These are phyloP conservation scores for Tardiomyces depauwii DNA, from an alignment of 1,139 yeast species.

Conservation along the genomic window DNA sequence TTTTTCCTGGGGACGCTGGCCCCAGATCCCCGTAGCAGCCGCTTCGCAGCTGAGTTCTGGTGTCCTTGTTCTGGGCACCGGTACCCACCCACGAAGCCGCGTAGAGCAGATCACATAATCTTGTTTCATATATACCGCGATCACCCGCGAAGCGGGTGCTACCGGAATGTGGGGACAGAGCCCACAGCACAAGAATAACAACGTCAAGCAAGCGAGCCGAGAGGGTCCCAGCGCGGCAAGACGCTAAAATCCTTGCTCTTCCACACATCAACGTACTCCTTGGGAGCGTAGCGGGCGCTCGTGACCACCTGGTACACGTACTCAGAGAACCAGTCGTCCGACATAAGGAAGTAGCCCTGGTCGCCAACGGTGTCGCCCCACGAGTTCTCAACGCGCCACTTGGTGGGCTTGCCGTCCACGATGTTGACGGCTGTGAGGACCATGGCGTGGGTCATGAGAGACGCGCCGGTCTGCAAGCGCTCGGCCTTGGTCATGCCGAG, in stretches of 20 bases:
- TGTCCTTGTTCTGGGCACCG: too few species aligned
- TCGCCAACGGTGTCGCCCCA: slow-evolving; percentile 56
- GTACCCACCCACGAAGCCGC: too few species aligned
- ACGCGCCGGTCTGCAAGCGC: slow-evolving; percentile 44
- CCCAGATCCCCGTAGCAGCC: too few species aligned
- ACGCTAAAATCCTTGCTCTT: slow-evolving; percentile 38
- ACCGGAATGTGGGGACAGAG: too few species aligned
- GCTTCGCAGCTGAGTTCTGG: too few species aligned
- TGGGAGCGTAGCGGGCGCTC: slow-evolving; percentile 35
- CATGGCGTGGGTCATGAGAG: slow-evolving; percentile 63
- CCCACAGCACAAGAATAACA: too few species aligned
- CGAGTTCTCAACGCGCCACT: slow-evolving; percentile 63
- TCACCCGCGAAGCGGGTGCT: too few species aligned
- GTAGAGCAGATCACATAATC: too few species aligned
- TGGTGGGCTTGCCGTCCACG: slow-evolving; percentile 38
- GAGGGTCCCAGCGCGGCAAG: slow-evolving; percentile 58
- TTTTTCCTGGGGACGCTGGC: too few species aligned
- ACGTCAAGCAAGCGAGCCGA: slow-evolving; percentile 46
- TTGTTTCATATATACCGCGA: too few species aligned
- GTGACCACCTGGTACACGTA: slow-evolving; percentile 58
- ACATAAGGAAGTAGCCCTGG: slow-evolving; percentile 53
- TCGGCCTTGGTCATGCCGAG: slow-evolving; percentile 41
- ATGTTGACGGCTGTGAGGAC: slow-evolving; percentile 53
- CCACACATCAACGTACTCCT: slow-evolving; percentile 37
- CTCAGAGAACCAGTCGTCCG: slow-evolving; percentile 57